Conservation (phyloP, 768 basidiomycete species). For the Steccherinum ochraceum region DNA sequence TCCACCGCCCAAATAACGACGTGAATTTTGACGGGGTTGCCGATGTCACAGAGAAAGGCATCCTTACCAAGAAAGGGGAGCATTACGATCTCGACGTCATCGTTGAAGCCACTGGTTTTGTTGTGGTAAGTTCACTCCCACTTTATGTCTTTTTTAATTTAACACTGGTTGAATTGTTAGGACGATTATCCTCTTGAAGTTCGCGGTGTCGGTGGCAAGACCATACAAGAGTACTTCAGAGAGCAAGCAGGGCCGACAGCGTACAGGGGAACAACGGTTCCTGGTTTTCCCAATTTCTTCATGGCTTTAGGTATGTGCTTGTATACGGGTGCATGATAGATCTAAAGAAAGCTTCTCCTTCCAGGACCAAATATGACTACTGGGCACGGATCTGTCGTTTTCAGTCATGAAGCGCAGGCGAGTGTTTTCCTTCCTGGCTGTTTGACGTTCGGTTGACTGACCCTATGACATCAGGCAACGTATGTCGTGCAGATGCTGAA, state of each 20-base stretch:
- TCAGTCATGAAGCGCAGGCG: conserved; percentile 16
- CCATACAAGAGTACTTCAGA: conserved; percentile 23
- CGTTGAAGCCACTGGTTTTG: conserved; percentile 28
- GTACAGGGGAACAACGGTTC: conserved; percentile 27
- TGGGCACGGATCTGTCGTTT: conserved; percentile 17
- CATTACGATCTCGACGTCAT: conserved; percentile 27
- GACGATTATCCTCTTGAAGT: conserved; percentile 9
- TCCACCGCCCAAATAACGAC: conserved; percentile 24
- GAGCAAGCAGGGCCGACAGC: conserved; percentile 26
- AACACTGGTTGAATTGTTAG: not conserved
- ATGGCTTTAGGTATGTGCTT: conserved; percentile 20
- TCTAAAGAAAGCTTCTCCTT: no score
- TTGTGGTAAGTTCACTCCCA: conserved; percentile 17
- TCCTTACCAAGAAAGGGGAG: conserved; percentile 21
- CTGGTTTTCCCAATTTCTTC: conserved; percentile 32
- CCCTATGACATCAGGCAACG: conserved; percentile 4
- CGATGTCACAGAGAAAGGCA: conserved; percentile 12
- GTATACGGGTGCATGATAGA: no score
- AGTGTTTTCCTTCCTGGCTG: not conserved
- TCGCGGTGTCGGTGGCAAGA: conserved; percentile 18
- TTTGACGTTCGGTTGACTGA: not conserved
- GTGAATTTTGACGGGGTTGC: conserved; percentile 19
- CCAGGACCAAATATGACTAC: conserved; percentile 17
- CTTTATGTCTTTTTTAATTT: not conserved
- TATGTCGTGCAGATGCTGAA: conserved; percentile 12